phyloP scores from a whole-genome alignment of 2,329 filamentous ascomycete genomes.

The Acephala macrosclerotiorum region DNA sequence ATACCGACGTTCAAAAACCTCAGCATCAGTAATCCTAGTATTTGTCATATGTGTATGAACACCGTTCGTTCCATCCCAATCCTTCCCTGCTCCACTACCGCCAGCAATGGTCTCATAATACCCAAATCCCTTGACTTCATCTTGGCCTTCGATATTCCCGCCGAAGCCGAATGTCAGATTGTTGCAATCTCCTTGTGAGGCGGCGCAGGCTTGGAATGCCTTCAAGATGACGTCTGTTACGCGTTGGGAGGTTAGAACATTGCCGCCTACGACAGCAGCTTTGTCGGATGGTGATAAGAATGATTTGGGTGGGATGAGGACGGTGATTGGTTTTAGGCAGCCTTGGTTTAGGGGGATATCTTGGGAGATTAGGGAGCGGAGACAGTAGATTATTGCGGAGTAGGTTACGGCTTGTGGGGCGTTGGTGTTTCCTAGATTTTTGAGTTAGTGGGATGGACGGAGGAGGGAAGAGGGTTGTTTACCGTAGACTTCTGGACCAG shows the following conservation, averaged over 20 bases:
- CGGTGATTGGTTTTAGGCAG: constrained; percentile 78
- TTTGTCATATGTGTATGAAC: constrained; percentile 84
- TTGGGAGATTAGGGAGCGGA: constrained; percentile 79
- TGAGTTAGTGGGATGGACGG: constrained; percentile 4
- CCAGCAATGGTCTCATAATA: constrained; percentile 90
- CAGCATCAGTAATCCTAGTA: constrained; percentile 81
- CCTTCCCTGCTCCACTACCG: constrained; percentile 75
- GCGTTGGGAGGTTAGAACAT: constrained; percentile 80
- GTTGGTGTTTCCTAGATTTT: constrained; percentile 70
- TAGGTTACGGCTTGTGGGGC: constrained; percentile 84
- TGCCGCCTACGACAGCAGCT: constrained; percentile 84
- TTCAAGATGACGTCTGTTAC: constrained; percentile 85
- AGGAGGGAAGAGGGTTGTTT: constrained; percentile 38
- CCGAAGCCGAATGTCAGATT: constrained; percentile 87
- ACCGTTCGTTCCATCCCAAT: constrained; percentile 71
- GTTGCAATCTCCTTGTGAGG: constrained; percentile 82
- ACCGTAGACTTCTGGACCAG: constrained; percentile 80
- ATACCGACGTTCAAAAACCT: constrained; percentile 80
- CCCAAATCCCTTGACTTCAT: constrained; percentile 77
- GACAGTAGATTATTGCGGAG: constrained; percentile 85
- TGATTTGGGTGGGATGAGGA: constrained; percentile 74
- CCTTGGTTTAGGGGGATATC: constrained; percentile 90
- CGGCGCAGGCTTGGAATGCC: constrained; percentile 81
- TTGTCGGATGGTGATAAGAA: constrained; percentile 79
- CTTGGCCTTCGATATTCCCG: constrained; percentile 65